phyloP scores from a whole-genome alignment of 192 early-diverging fungal species.

The Umbelopsis sp. region DNA sequence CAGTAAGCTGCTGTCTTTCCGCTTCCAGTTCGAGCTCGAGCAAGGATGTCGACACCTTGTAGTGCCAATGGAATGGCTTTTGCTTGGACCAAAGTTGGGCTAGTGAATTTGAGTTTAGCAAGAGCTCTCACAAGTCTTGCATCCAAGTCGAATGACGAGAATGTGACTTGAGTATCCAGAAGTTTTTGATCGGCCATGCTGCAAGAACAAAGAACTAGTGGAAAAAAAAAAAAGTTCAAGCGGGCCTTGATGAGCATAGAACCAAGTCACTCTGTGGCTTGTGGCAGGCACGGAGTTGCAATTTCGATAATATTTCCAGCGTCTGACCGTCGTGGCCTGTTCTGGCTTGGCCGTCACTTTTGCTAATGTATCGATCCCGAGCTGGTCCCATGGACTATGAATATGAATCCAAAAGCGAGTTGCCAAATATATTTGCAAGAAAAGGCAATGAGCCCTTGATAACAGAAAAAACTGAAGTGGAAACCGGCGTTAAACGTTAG shows the following conservation, averaged over 20 bases:
- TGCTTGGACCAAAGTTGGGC: constrained; percentile 90
- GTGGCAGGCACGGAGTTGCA: neutral
- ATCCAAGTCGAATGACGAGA: constrained; percentile 78
- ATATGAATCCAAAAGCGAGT: neutral
- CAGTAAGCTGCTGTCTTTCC: constrained; percentile 98
- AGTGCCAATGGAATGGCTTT: constrained; percentile 90
- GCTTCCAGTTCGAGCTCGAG: constrained; percentile 89
- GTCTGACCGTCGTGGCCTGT: neutral
- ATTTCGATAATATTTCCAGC: neutral
- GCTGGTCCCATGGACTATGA: constrained; percentile 15
- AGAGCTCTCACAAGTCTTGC: constrained; percentile 86
- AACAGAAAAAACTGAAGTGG: constrained; percentile 14
- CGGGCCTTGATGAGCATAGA: neutral
- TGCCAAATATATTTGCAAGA: neutral
- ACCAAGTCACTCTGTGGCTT: constrained; percentile 5
- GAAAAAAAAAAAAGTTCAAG: neutral
- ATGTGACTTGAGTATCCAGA: constrained; percentile 54
- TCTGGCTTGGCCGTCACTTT: neutral
- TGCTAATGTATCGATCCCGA: constrained; percentile 13
- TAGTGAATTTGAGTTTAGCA: constrained; percentile 77
- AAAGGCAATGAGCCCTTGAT: neutral
- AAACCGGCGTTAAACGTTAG: constrained; percentile 6
- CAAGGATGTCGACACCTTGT: constrained; percentile 91
- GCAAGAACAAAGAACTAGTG: neutral
- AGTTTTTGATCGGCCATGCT: constrained; percentile 42